Evolutionary conservation across 352 stramenopile species (phyloP).

Genomic region (Phytophthora tentaculata): DNA sequence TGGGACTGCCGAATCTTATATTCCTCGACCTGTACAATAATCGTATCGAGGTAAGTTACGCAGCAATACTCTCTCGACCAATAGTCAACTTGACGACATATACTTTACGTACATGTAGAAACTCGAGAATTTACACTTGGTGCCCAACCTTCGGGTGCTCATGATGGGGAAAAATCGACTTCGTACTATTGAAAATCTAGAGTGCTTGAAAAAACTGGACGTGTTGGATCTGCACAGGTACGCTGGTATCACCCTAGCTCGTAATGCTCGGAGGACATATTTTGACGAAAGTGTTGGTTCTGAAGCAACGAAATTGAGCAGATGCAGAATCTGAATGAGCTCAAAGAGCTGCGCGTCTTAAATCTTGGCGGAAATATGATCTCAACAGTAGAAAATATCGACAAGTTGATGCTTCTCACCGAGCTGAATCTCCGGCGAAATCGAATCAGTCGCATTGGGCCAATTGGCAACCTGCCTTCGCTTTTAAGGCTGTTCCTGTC

Average conservation of each 20-base stretch:
- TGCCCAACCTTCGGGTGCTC: conserved; percentile 90
- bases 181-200: conserved; percentile 83
- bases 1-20: conserved; percentile 89
- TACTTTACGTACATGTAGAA: conserved; percentile 40
- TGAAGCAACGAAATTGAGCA: conserved; percentile 87
- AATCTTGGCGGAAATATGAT: conserved; percentile 92
- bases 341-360: conserved; percentile 89
- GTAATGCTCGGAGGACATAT: not conserved
- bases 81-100: not conserved
- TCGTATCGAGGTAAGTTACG: conserved; percentile 66
- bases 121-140: conserved; percentile 78
- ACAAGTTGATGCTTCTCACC: conserved; percentile 81
- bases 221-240: conserved; percentile 92
- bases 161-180: conserved; percentile 93
- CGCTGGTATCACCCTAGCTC: not conserved
- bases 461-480: conserved; percentile 72
- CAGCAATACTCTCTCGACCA: not conserved
- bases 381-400: conserved; percentile 75
- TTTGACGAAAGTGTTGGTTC: conserved; percentile 2
- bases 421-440: conserved; percentile 93
- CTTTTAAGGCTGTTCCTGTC: conserved; percentile 91
- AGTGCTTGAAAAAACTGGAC: conserved; percentile 88
- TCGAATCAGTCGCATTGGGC: conserved; percentile 59
- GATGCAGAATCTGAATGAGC: conserved; percentile 88
- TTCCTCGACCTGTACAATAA: conserved; percentile 96